Evolutionary conservation across 768 basidiomycete genomes (phyloP), one percentile per base, ranked within the genome.

Genomic region (Mycena haematopus): DNA sequence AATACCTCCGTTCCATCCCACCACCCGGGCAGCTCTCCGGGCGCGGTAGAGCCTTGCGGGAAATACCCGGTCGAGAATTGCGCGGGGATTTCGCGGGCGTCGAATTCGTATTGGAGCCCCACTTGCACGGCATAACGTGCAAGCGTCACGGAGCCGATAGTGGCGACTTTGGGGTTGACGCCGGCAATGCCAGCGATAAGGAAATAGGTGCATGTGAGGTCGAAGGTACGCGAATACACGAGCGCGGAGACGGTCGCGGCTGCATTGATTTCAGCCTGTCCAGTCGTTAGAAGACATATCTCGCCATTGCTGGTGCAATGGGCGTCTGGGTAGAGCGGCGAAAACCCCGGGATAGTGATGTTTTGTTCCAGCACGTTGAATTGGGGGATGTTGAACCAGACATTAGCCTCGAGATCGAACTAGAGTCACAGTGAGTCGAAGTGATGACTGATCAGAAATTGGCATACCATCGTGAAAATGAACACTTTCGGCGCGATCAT

Each of bases 1-100:
- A 76, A 80, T n/a, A 80, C 76, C 71, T 80, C 79, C 22, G 78
- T 80, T n/a, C 80, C 79, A 66, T 81, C 79, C 25, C 77, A 65
- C 29, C 56, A 49, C 14, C 62, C 60, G 13, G 73, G 75, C 25
- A 62, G 68, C 44, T 70, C 50, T 9, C 68, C 72, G 2, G 77
- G 76, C 8, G 58, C 66, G 25, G 46, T 65, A 24, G 74, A 67
- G 2, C 75, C 77, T 42, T 69, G 72, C 1, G 76, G 70, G 57
- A 76, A 74, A 65, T 78, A 80, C 1, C 79, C 79, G 0, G 77
- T 76, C 4, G 74, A 36, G 24, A 66, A 69, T 57, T 75, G 72
- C 10, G 56, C 33, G 1, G 79, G 79, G 24, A 74, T 78, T 66
- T 82, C 76, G 6, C 80, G 70, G 17, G 80, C 70, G 60, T 82